Evolutionary conservation across 1,139 yeast species (phyloP).

Genomic region (Hyphopichia fennica): DNA sequence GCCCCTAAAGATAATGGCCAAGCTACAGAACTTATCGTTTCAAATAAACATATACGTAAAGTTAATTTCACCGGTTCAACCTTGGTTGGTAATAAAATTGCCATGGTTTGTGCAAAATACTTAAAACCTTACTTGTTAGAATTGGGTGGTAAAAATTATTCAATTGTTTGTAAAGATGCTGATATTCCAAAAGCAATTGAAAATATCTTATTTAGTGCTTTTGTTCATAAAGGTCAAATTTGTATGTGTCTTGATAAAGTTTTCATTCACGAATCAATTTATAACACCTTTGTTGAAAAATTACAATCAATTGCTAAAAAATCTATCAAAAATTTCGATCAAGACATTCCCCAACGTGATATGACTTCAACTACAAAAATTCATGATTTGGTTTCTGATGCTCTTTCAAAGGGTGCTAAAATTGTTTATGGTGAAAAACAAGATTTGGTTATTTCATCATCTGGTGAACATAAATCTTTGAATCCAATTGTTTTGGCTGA

Average conservation of each 20-base stretch:
- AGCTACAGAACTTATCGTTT: constrained; percentile 26
- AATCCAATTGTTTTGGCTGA: constrained; percentile 35
- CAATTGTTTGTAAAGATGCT: constrained; percentile 34
- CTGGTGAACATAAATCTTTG: constrained; percentile 10
- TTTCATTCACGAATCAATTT: constrained; percentile 31
- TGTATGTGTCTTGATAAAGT: constrained; percentile 47
- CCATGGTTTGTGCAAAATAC: constrained; percentile 30
- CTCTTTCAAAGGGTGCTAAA: constrained; percentile 43
- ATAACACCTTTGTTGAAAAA: constrained; percentile 22
- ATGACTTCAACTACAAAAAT: constrained; percentile 22
- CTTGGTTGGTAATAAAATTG: constrained; percentile 33
- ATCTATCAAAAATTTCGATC: constrained; percentile 20
- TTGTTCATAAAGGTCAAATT: constrained; percentile 47
- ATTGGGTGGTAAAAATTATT: constrained; percentile 44
- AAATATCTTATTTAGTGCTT: constrained; percentile 27
- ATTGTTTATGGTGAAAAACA: constrained; percentile 23
- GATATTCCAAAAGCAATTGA: constrained; percentile 33
- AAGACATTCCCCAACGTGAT: constrained; percentile 28
- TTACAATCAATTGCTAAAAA: constrained; percentile 21
- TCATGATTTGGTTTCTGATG: constrained; percentile 34
- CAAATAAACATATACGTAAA: constrained; percentile 26
- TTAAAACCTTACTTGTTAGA: constrained; percentile 42
- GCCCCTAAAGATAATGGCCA: constrained; percentile 23
- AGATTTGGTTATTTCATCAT: constrained; percentile 5
- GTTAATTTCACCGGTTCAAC: constrained; percentile 49